phyloP scores from a whole-genome alignment of 495 filamentous ascomycete genomes.

The Penicillium odoratum region DNA sequence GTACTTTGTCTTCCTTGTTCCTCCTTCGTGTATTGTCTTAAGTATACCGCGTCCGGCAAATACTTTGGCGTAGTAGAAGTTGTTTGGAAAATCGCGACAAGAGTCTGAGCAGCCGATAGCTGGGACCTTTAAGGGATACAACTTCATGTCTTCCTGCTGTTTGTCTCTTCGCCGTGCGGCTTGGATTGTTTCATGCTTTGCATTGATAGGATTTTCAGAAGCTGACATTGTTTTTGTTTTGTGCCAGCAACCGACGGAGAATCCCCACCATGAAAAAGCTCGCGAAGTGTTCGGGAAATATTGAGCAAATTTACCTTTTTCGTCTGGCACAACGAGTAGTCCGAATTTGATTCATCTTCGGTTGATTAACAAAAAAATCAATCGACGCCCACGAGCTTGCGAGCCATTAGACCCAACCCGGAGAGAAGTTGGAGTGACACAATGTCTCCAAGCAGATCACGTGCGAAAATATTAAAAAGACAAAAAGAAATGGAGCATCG shows the following conservation, averaged over 20 bases:
- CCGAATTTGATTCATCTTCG: no score
- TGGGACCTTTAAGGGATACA: background rate
- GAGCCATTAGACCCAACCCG: no score
- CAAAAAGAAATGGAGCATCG: no score
- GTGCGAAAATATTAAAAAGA: no score
- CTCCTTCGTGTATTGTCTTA: background rate
- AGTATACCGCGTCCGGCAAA: background rate
- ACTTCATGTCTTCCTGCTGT: background rate
- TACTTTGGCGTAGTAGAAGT: background rate
- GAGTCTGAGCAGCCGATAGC: background rate
- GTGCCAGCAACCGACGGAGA: slow-evolving; percentile 28
- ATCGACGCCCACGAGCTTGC: no score
- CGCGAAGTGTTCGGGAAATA: no score
- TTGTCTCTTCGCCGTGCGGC: background rate
- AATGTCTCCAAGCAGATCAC: no score
- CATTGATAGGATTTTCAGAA: background rate
- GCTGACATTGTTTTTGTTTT: slow-evolving; percentile 13
- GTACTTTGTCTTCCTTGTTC: background rate
- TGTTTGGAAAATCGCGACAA: background rate
- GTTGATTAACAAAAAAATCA: no score
- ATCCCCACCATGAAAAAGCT: slow-evolving; percentile 14
- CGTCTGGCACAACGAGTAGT: no score
- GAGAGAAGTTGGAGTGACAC: no score
- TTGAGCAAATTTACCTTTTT: no score
- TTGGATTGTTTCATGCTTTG: background rate